A percentile compares a stretch with the other conserved stretches of the same genome.
phyloP scores from a whole-genome alignment of 768 basidiomycete genomes.

The Suillus cothurnatus region DNA sequence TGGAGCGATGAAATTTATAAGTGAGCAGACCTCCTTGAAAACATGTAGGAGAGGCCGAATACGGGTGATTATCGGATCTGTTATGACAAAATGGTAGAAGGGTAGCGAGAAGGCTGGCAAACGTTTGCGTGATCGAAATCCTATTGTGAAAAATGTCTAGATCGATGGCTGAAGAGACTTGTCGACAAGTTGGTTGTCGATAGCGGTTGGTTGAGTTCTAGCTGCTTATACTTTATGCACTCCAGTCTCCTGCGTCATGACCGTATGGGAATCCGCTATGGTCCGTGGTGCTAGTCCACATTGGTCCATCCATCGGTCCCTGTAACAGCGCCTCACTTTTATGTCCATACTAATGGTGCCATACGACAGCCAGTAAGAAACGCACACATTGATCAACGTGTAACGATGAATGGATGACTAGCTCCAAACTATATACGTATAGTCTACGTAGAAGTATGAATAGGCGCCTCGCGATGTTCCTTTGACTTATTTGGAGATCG shows the following conservation, averaged over 20 bases:
- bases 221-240: background rate
- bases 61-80: constrained; percentile 37
- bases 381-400: constrained; percentile 5
- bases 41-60: constrained; percentile 27
- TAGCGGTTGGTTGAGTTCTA: background rate
- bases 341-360: background rate
- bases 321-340: background rate
- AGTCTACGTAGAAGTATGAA: background rate
- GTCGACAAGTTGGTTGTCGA: background rate
- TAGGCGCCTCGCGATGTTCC: background rate
- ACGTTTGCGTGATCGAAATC: constrained; percentile 6
- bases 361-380: constrained; percentile 2
- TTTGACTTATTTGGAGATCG: background rate
- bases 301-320: background rate
- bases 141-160: constrained; percentile 1
- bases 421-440: background rate
- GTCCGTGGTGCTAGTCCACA: background rate
- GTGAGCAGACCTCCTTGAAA: constrained; percentile 24
- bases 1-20: constrained; percentile 28
- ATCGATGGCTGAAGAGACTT: constrained; percentile 2
- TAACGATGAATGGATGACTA: background rate
- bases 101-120: constrained; percentile 14
- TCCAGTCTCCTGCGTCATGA: background rate
- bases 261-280: background rate
- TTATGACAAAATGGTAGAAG: background rate